phyloP scores from a whole-genome alignment of 2,329 filamentous ascomycete genomes.

The Fusarium sp. region DNA sequence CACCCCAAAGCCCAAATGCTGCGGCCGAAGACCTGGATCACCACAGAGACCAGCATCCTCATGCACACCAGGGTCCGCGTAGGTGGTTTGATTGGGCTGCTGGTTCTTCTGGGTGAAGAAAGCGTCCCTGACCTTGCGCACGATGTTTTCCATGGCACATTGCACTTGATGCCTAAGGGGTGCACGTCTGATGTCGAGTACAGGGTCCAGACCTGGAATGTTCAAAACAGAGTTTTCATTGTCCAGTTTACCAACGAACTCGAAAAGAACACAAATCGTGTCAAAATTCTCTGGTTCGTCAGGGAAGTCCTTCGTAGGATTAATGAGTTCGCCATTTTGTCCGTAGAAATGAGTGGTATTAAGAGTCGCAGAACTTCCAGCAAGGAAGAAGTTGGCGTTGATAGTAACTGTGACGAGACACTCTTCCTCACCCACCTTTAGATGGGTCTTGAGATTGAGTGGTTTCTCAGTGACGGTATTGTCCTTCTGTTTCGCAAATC shows the following conservation, averaged over 20 bases:
- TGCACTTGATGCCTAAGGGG: constrained; percentile 23
- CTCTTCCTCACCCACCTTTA: constrained; percentile 16
- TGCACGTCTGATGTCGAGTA: constrained; percentile 17
- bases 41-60: neutral
- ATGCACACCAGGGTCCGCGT: neutral
- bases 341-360: constrained; percentile 34
- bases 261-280: constrained; percentile 35
- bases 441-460: constrained; percentile 31
- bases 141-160: constrained; percentile 26
- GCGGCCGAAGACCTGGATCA: constrained; percentile 16
- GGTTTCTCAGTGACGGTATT: constrained; percentile 23
- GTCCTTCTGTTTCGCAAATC: constrained; percentile 34
- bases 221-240: constrained; percentile 30
- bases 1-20: constrained; percentile 35
- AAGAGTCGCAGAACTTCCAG: constrained; percentile 33
- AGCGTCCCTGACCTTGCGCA: neutral
- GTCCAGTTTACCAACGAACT: constrained; percentile 22
- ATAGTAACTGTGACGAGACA: constrained; percentile 36
- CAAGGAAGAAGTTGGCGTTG: constrained; percentile 39
- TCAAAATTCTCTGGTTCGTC: constrained; percentile 29
- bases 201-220: constrained; percentile 23
- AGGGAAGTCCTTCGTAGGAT: constrained; percentile 6
- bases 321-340: constrained; percentile 13
- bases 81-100: neutral
- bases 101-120: constrained; percentile 11